phyloP scores from a whole-genome alignment of 495 filamentous ascomycete species.

The Talaromyces adpressus region DNA sequence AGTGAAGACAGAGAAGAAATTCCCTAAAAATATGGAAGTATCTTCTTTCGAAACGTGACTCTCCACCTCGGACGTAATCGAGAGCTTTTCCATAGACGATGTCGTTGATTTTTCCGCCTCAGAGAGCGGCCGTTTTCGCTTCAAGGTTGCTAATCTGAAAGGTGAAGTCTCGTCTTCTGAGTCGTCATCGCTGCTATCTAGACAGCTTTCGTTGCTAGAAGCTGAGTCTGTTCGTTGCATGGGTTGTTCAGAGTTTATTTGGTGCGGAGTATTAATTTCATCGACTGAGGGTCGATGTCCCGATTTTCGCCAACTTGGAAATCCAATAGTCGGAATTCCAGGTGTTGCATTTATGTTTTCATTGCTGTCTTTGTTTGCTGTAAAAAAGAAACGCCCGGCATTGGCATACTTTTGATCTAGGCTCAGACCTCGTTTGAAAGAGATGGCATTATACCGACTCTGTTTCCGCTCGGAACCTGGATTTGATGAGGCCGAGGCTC shows the following conservation, averaged over 20 bases:
- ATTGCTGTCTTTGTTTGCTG: conserved; percentile 4
- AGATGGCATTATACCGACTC: conserved; percentile 41
- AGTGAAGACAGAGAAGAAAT: conserved; percentile 38
- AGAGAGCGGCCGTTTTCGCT: conserved; percentile 35
- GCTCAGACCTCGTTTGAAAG: conserved; percentile 37
- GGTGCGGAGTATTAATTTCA: background rate
- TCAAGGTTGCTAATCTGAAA: conserved; percentile 19
- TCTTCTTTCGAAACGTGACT: conserved; percentile 17
- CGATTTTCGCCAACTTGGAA: conserved; percentile 21
- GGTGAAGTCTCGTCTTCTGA: conserved; percentile 19
- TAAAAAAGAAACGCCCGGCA: conserved; percentile 44
- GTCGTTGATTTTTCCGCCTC: conserved; percentile 24
- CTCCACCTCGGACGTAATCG: conserved; percentile 17
- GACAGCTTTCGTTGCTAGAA: conserved; percentile 25
- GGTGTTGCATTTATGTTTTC: conserved; percentile 7
- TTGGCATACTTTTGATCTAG: conserved; percentile 45
- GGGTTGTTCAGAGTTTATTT: background rate
- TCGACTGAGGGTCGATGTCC: background rate
- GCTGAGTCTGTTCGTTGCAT: conserved; percentile 16
- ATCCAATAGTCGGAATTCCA: conserved; percentile 36
- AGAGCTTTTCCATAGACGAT: conserved; percentile 24
- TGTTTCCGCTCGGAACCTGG: conserved; percentile 12
- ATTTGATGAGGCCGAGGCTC: background rate
- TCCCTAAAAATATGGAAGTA: conserved; percentile 34
- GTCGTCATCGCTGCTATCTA: conserved; percentile 24